These are phyloP conservation scores for Macrophomina tecta DNA, from an alignment of 2,329 filamentous ascomycete genomes.

Conservation along the genomic window DNA sequence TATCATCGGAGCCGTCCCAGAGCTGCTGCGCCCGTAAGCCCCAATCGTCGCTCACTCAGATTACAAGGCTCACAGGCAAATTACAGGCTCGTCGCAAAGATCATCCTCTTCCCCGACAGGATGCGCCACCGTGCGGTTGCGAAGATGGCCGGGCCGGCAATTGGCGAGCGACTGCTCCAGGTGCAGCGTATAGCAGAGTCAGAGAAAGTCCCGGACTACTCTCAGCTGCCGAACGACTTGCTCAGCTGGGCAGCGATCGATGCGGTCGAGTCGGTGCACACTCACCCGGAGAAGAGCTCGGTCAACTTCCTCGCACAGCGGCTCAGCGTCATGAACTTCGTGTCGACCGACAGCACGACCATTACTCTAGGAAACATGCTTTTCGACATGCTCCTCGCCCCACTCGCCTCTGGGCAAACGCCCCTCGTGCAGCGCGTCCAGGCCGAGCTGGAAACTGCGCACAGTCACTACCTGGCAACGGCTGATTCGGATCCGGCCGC, in stretches of 20 bases:
- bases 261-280: not conserved
- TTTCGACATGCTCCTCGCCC: not conserved
- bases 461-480: not conserved
- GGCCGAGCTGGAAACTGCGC: not conserved
- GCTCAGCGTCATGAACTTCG: constrained; percentile 5
- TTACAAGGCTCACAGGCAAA: not conserved
- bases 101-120: not conserved
- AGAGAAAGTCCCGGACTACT: not conserved
- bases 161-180: not conserved
- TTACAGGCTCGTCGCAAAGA: not conserved
- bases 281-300: not conserved
- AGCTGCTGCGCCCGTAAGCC: not conserved
- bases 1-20: not conserved
- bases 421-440: not conserved
- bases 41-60: not conserved
- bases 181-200: not conserved
- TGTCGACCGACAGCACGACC: constrained; percentile 5
- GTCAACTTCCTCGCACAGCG: not conserved
- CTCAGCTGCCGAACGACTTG: not conserved
- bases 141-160: not conserved
- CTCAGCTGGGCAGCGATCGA: not conserved
- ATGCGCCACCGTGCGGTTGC: not conserved
- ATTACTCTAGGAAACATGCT: not conserved
- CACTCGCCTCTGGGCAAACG: not conserved
- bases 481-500: not conserved